Evolutionary conservation across 495 filamentous ascomycete species (phyloP), one percentile per base, ranked within the genome.

Genomic region (Rusavskia elegans): DNA sequence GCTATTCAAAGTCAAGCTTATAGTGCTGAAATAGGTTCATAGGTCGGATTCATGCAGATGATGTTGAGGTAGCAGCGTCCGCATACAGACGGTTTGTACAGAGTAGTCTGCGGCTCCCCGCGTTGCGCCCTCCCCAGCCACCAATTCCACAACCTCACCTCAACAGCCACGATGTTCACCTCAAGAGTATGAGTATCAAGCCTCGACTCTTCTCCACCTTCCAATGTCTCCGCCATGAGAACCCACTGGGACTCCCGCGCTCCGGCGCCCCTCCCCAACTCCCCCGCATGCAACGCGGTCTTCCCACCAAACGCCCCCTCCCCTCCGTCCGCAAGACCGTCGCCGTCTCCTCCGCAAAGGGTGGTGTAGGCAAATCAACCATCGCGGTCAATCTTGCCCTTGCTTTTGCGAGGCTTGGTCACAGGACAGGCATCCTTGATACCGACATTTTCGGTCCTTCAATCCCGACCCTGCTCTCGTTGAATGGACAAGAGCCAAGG

Each of bases 381-480:
- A 81, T 99, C 30, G 84, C 92, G 6, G 87, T 85, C 23, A 97
- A 97, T 62, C 77, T 97, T 49, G 82, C 89, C 8, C 79, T 97
- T 2, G 76, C 88, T 20, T 84, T 95, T 57, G 87, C 88, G 2
- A 80, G 84, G 42, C 77, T 76, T 35, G 89, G 89, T 38, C 78
- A 84, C 45, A 78, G 85, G 50, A 78, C 82, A 25, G 92, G 92
- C 1, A 84, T 99, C 57, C 77, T 99, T 13, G 92, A 99, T 64
- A 85, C 87, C 1, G 92, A 99, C 65, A 87, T 99, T 62, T 97
- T 95, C 64, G 93, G 93, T 0, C 93, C 92, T 1, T 93, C 86
- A 1, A 86, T 99, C 53, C 92, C 92, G 2, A 95, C 87, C 1
- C 74, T 99, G 1, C 75, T 98, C 54, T 81, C 88, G 62, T 73